Percentiles rank a stretch among this genome's conserved stretches.
These are phyloP conservation scores for Ophiostoma perfectum DNA, from an alignment of 2,329 filamentous ascomycete species.

Conservation along the genomic window DNA sequence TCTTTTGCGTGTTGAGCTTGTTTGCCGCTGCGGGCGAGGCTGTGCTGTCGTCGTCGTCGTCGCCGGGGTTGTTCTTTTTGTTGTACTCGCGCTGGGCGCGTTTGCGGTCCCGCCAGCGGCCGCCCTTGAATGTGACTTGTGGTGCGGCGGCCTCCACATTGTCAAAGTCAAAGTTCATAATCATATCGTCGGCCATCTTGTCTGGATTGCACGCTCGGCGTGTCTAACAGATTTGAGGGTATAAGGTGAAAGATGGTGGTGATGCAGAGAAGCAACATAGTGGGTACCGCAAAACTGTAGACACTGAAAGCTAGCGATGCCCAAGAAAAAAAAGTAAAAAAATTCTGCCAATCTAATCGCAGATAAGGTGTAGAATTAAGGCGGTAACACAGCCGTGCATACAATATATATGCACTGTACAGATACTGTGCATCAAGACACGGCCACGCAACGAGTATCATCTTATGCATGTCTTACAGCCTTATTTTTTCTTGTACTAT, in stretches of 20 bases:
- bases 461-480: background rate
- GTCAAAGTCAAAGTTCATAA: constrained; percentile 82
- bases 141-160: constrained; percentile 57
- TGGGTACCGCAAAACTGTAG: constrained; percentile 7
- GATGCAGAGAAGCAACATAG: background rate
- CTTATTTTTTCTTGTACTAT: background rate
- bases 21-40: background rate
- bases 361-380: constrained; percentile 15
- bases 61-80: constrained; percentile 23
- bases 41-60: background rate
- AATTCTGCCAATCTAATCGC: constrained; percentile 23
- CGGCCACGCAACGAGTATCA: background rate
- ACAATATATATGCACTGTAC: background rate
- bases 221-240: background rate
- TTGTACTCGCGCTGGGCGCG: constrained; percentile 63
- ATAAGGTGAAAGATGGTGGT: background rate
- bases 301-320: background rate
- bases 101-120: constrained; percentile 86
- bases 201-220: background rate
- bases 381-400: constrained; percentile 15
- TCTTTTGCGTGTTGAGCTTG: constrained; percentile 13
- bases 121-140: constrained; percentile 70
- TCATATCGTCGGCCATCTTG: constrained; percentile 87
- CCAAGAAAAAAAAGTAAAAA: constrained; percentile 12
- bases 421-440: background rate